phyloP scores from a whole-genome alignment of 345 rosid species.

The Eucalyptus regnans region DNA sequence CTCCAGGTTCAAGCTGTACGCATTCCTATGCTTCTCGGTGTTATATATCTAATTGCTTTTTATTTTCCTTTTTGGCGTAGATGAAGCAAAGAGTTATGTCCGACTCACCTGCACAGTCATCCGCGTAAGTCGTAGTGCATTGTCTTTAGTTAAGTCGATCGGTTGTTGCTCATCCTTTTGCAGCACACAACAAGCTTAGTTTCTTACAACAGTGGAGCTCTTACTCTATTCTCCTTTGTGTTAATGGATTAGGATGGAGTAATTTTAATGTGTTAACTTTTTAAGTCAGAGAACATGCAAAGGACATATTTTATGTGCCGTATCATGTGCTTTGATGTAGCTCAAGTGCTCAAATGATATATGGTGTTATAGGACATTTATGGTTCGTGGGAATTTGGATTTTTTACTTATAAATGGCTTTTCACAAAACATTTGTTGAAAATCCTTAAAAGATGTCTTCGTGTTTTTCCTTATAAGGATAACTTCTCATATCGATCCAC shows the following conservation, averaged over 20 bases:
- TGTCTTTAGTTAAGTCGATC: neutral
- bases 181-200: neutral
- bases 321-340: neutral
- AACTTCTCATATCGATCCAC: neutral
- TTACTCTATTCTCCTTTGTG: neutral
- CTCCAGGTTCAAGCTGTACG: neutral
- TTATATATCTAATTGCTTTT: neutral
- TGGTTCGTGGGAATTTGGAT: neutral
- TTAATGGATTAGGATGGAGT: neutral
- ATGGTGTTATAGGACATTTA: neutral
- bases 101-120: neutral
- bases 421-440: neutral
- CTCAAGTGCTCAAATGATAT: neutral
- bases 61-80: constrained; percentile 4
- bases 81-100: constrained; percentile 18
- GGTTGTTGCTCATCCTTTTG: neutral
- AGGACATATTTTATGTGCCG: neutral
- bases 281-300: neutral
- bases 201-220: too few species aligned
- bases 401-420: neutral
- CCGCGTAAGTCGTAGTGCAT: constrained; percentile 18
- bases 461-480: neutral
- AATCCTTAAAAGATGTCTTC: neutral
- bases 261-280: neutral
- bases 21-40: neutral